Percentiles rank a stretch among this genome's conserved stretches.
phyloP scores from a whole-genome alignment of 768 basidiomycete genomes.

The Crassisporium funariophilum region DNA sequence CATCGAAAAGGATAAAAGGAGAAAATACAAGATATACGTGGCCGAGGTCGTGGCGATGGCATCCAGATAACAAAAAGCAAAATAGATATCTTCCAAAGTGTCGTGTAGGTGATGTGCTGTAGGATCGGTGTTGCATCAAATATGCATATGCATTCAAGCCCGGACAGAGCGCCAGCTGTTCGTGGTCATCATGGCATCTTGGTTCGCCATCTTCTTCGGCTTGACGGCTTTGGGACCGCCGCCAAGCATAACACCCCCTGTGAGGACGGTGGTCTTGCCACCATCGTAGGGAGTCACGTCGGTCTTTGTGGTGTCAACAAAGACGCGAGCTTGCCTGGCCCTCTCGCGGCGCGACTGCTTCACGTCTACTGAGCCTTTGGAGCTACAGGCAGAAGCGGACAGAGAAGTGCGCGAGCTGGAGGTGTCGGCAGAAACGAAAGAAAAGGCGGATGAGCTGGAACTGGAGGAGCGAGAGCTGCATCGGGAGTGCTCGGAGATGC shows the following conservation, averaged over 20 bases:
- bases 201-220: conserved; percentile 30
- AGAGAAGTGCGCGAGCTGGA: conserved; percentile 47
- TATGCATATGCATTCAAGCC: conserved; percentile 34
- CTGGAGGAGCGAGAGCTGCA: conserved; percentile 73
- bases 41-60: conserved; percentile 15
- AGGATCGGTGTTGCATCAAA: conserved; percentile 9
- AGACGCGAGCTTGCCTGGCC: conserved; percentile 69
- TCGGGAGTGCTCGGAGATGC: conserved; percentile 63
- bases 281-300: conserved; percentile 86
- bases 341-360: conserved; percentile 71
- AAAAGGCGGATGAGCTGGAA: conserved; percentile 63
- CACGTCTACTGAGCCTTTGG: conserved; percentile 31
- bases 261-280: conserved; percentile 86
- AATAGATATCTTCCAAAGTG: conserved; percentile 27
- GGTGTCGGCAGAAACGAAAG: conserved; percentile 54
- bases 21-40: conserved; percentile 13
- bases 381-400: conserved; percentile 31
- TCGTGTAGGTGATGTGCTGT: conserved; percentile 19
- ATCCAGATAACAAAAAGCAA: conserved; percentile 19
- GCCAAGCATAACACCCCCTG: conserved; percentile 88
- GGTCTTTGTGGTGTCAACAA: conserved; percentile 71
- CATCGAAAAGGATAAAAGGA: conserved; percentile 11
- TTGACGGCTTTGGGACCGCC: conserved; percentile 39
- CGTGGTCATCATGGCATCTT: conserved; percentile 31
- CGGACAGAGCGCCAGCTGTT: conserved; percentile 63